Base-by-base conservation (phyloP, 306 rosid genomes). In the Rubus idaeus region DNA sequence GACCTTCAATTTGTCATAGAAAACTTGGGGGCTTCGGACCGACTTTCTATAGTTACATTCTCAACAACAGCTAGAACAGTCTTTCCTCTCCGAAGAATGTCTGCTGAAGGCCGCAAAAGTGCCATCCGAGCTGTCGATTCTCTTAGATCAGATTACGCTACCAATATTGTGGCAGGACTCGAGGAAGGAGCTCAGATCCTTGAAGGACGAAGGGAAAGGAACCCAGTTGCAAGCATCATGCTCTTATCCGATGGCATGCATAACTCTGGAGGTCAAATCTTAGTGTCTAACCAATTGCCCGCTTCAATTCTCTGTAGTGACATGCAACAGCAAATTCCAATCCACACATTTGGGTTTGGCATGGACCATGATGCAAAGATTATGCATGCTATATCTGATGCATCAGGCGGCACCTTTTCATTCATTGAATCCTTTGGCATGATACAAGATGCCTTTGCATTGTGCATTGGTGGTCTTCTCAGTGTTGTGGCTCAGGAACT, bases 311-410 rank as follows among this genome's bases (percentile, higher is more conserved):
- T 0, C 30, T 26, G 30, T 26, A 26, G 30, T 1, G 1, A 26
- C 30, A 20, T 3, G 12, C 4, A 26, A 12, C 21, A 51, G 3
- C 66, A 62, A 5, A 77, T 81, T 14, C 81, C 83, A 6, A 68
- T 83, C 41, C 79, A 79, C 37, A 66, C 83, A 8, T 83, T 76
- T 23, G 86, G 86, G 56, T 79, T 83, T 50, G 83, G 86, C 3
- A 47, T 49, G 21, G 50, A 74, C 67, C 56, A 68, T 18, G 75
- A 77, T 53, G 37, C 74, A 47, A 35, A 70, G 4, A 26, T 8
- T 30, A 5, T 75, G 52, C 64, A 5, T 35, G 73, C 8, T 13
- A 78, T 74, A 6, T 71, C 78, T 5, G 6, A 45, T 17, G 53
- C 77, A 60, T 42, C 81, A 39, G 76, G 82, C 62, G 46, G 82